A percentile compares a stretch with the other conserved stretches of the same genome.
Conservation (phyloP, 768 basidiomycete species). For the Crucibulum laeve region DNA sequence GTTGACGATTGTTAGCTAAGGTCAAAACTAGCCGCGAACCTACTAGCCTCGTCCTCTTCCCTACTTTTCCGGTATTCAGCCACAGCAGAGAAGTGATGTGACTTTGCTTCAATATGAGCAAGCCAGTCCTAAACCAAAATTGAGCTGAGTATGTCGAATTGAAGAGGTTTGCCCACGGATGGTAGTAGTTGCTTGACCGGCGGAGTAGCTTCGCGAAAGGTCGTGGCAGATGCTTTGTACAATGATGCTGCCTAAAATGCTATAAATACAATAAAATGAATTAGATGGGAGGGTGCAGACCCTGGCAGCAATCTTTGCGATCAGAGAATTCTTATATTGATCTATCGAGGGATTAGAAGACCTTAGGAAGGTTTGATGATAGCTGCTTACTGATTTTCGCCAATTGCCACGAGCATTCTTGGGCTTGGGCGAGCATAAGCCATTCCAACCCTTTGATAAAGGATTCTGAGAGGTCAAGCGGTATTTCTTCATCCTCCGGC, state of each 20-base stretch:
- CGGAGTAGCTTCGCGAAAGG: slow-evolving; percentile 39
- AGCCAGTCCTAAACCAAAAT: slow-evolving; percentile 59
- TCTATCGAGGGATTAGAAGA: slow-evolving; percentile 26
- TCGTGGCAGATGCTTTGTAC: slow-evolving; percentile 48
- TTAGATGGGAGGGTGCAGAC: slow-evolving; percentile 28
- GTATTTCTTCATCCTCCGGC: slow-evolving; percentile 46
- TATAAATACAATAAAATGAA: slow-evolving; percentile 3
- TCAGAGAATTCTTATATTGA: slow-evolving; percentile 74
- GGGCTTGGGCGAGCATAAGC: slow-evolving; percentile 90
- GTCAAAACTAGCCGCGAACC: slow-evolving; percentile 32
- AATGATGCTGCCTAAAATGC: slow-evolving; percentile 50
- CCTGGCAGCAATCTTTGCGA: slow-evolving; percentile 79
- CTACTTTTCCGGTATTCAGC: slow-evolving; percentile 85
- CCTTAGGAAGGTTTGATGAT: slow-evolving; percentile 3
- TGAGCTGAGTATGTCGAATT: not conserved
- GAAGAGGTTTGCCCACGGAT: slow-evolving; percentile 28
- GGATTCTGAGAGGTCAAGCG: slow-evolving; percentile 60
- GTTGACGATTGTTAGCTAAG: slow-evolving; percentile 1
- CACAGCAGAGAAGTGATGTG: slow-evolving; percentile 82
- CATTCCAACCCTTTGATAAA: slow-evolving; percentile 63
- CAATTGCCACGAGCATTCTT: slow-evolving; percentile 95
- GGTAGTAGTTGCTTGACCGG: slow-evolving; percentile 47
- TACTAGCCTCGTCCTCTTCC: slow-evolving; percentile 79
- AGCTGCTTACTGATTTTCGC: slow-evolving; percentile 72
- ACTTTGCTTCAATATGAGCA: slow-evolving; percentile 78